These are phyloP conservation scores for Bassia scoparia DNA, from an alignment of 148 eudicot genomes.

Conservation along the genomic window DNA sequence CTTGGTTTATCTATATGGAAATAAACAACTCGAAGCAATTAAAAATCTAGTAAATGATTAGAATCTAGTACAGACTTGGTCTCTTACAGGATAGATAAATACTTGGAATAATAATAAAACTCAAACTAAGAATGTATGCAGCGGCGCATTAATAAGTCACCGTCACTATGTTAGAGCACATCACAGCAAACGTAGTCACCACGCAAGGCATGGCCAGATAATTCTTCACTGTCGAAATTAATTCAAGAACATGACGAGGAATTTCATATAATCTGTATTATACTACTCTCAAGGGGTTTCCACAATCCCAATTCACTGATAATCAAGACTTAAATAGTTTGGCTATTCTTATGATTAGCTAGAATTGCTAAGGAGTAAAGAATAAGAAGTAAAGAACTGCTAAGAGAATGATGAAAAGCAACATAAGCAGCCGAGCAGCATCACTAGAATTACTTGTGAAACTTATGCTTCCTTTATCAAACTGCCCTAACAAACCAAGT, in stretches of 20 bases:
- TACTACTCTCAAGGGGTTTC: neutral
- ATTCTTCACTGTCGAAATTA: neutral
- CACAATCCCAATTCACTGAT: neutral
- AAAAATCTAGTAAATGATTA: neutral
- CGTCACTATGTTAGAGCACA: neutral
- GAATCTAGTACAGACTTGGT: conserved; percentile 11
- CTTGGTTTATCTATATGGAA: neutral
- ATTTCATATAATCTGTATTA: too few relatives aligned
- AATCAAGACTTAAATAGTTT: neutral
- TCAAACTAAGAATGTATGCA: conserved; percentile 8
- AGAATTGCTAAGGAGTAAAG: neutral
- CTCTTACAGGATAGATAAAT: neutral
- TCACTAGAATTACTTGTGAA: neutral
- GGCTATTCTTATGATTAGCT: neutral
- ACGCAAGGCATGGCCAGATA: neutral
- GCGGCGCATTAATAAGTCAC: neutral
- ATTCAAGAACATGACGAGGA: neutral
- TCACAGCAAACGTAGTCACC: neutral
- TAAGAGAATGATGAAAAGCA: neutral
- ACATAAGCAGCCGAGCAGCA: neutral
- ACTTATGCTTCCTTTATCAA: neutral
- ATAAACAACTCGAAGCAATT: conserved; percentile 12
- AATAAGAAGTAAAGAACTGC: too few relatives aligned
- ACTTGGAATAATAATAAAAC: neutral
- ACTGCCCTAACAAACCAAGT: neutral